A percentile compares a stretch with the other conserved stretches of the same genome.
These are phyloP conservation scores for Cochlearia excelsa DNA, from an alignment of 345 rosid genomes.

Conservation along the genomic window DNA sequence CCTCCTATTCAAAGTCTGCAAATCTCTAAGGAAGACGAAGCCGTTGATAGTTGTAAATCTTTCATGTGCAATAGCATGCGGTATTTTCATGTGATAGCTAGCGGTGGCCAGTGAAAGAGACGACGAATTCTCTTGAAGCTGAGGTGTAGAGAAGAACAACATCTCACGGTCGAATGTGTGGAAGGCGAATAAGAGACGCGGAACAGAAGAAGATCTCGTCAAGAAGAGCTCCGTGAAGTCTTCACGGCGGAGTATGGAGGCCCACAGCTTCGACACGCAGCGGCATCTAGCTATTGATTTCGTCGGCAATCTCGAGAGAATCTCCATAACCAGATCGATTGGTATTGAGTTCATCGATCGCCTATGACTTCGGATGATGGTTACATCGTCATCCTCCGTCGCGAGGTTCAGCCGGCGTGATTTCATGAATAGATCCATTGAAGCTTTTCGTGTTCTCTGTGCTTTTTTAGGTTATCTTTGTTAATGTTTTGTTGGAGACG, in stretches of 20 bases:
- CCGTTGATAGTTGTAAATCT: background rate
- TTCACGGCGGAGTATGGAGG: background rate
- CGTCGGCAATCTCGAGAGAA: background rate
- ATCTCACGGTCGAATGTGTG: background rate
- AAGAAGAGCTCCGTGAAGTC: slow-evolving; percentile 1
- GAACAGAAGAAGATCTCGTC: background rate
- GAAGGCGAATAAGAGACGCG: background rate
- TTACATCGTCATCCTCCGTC: too few species aligned
- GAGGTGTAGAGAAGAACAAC: background rate
- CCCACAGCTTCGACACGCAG: background rate
- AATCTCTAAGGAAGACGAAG: too few species aligned
- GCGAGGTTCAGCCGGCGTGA: too few species aligned
- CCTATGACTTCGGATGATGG: too few species aligned
- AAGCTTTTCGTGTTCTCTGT: too few species aligned
- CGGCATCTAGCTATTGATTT: background rate
- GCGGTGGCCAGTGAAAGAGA: too few species aligned
- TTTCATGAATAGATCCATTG: too few species aligned
- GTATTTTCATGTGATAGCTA: too few species aligned
- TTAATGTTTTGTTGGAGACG: too few species aligned
- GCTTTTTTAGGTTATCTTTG: too few species aligned
- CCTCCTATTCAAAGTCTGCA: too few species aligned
- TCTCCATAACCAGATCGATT: background rate
- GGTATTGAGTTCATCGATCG: background rate
- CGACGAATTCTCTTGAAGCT: slow-evolving; percentile 2
- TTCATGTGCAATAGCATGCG: too few species aligned